Evolutionary conservation across 1,139 yeast species (phyloP).

Genomic region (Kurtzmaniella quercitrusa): DNA sequence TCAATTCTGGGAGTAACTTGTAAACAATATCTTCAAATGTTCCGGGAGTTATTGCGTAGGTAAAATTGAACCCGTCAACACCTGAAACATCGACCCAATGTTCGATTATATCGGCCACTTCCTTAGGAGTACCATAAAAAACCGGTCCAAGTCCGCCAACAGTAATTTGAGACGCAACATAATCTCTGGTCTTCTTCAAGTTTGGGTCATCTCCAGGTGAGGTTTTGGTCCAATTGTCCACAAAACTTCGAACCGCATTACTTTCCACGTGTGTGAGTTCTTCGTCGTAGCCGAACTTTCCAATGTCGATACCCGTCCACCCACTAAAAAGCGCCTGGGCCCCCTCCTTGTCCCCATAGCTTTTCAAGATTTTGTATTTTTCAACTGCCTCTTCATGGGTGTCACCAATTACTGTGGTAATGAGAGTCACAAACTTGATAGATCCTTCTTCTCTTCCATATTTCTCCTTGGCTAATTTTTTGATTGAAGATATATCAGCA

Average conservation of each 20-base stretch:
- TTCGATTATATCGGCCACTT: conserved; percentile 26
- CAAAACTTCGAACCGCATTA: conserved; percentile 28
- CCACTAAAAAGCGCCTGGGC: conserved; percentile 37
- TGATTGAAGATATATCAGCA: conserved; percentile 25
- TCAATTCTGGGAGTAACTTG: conserved; percentile 23
- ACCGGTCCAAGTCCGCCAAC: conserved; percentile 29
- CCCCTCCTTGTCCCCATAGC: conserved; percentile 36
- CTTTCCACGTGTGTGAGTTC: conserved; percentile 25
- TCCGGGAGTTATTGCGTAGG: conserved; percentile 25
- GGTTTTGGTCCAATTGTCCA: conserved; percentile 28
- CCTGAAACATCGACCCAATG: conserved; percentile 27
- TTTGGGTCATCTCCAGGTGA: conserved; percentile 23
- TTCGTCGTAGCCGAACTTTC: conserved; percentile 24
- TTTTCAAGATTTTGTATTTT: conserved; percentile 25
- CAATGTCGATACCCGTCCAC: conserved; percentile 35
- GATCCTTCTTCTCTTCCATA: conserved; percentile 31
- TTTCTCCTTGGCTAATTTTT: conserved; percentile 23
- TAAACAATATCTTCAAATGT: conserved; percentile 28
- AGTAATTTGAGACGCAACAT: conserved; percentile 24
- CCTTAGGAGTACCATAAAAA: conserved; percentile 20
- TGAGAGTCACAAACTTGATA: conserved; percentile 31
- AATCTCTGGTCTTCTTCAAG: conserved; percentile 23
- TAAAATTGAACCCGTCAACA: conserved; percentile 28
- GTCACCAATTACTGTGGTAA: conserved; percentile 30
- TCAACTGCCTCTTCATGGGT: conserved; percentile 33